Conservation (phyloP, 805 yeast species). For the Monosporozyma servazzii region DNA sequence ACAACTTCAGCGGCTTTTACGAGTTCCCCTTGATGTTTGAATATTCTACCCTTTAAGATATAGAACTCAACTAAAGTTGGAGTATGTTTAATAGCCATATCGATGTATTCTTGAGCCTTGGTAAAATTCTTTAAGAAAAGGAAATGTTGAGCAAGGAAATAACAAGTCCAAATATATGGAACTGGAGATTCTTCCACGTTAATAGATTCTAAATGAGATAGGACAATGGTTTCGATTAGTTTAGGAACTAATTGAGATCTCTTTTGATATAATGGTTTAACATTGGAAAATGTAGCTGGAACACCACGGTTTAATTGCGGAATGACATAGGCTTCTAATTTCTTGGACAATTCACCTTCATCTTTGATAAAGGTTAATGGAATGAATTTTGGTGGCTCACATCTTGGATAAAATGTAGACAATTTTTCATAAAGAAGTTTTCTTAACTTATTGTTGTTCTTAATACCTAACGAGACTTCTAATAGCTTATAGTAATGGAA, state of each 20-base stretch:
- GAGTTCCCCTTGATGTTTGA: slow-evolving; percentile 60
- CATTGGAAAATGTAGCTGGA: slow-evolving; percentile 80
- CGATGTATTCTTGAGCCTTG: slow-evolving; percentile 48
- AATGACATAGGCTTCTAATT: slow-evolving; percentile 46
- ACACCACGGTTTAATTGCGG: slow-evolving; percentile 68
- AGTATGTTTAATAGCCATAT: slow-evolving; percentile 57
- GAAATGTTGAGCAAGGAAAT: slow-evolving; percentile 72
- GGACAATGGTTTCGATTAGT: slow-evolving; percentile 45
- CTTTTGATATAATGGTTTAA: slow-evolving; percentile 66
- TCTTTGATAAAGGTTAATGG: slow-evolving; percentile 68
- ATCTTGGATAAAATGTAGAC: slow-evolving; percentile 63
- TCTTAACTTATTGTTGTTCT: slow-evolving; percentile 40
- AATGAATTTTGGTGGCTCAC: slow-evolving; percentile 69
- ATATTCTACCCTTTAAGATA: slow-evolving; percentile 69
- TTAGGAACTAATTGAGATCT: slow-evolving; percentile 30
- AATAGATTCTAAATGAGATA: slow-evolving; percentile 35
- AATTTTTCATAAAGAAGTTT: slow-evolving; percentile 56
- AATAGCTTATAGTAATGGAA: slow-evolving; percentile 53
- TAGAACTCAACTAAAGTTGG: slow-evolving; percentile 82
- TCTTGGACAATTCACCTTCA: slow-evolving; percentile 34
- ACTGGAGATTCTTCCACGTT: slow-evolving; percentile 29
- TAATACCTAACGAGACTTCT: slow-evolving; percentile 51
- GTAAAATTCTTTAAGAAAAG: slow-evolving; percentile 45
- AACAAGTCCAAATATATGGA: slow-evolving; percentile 52
- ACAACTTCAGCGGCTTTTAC: slow-evolving; percentile 54